A percentile compares a stretch with the other conserved stretches of the same genome.
Conservation (phyloP, 2,329 filamentous ascomycete species). For the Sporothrix mexicana region DNA sequence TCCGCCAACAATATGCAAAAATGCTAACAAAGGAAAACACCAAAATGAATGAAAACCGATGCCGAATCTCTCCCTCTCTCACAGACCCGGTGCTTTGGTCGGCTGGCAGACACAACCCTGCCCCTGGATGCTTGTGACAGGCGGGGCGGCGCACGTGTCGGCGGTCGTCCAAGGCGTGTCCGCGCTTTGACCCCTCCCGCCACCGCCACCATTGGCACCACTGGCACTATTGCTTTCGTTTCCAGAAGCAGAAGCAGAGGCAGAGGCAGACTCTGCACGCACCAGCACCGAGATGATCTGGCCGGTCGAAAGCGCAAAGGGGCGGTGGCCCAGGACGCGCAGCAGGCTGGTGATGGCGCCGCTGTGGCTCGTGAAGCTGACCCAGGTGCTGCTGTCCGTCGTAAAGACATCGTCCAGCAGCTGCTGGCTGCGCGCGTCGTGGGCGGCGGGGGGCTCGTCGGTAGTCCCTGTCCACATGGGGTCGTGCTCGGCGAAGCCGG, state of each 20-base stretch:
- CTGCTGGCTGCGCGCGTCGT: conserved; percentile 55
- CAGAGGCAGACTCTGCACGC: conserved; percentile 53
- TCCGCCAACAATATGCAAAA: neutral
- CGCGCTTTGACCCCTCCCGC: conserved; percentile 40
- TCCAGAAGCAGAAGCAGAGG: no score
- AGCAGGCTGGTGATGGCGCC: conserved; percentile 59
- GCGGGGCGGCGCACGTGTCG: conserved; percentile 53
- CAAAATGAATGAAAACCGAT: neutral
- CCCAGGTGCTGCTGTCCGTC: conserved; percentile 58
- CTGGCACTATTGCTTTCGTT: neutral
- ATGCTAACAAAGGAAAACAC: conserved; percentile 7
- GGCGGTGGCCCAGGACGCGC: conserved; percentile 55
- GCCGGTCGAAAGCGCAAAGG: conserved; percentile 68
- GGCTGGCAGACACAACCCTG: conserved; percentile 51
- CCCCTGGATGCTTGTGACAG: conserved; percentile 50
- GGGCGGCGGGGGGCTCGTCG: conserved; percentile 53
- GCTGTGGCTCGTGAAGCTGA: conserved; percentile 66
- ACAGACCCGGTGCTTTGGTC: neutral
- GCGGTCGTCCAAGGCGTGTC: conserved; percentile 47
- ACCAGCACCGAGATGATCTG: conserved; percentile 72
- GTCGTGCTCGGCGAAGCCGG: conserved; percentile 64
- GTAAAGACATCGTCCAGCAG: conserved; percentile 64
- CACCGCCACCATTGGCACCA: neutral
- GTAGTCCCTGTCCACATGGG: conserved; percentile 52
- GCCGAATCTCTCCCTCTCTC: neutral